Conservation (phyloP, 2,329 filamentous ascomycete species). For the Nigrograna mackinnonii region DNA sequence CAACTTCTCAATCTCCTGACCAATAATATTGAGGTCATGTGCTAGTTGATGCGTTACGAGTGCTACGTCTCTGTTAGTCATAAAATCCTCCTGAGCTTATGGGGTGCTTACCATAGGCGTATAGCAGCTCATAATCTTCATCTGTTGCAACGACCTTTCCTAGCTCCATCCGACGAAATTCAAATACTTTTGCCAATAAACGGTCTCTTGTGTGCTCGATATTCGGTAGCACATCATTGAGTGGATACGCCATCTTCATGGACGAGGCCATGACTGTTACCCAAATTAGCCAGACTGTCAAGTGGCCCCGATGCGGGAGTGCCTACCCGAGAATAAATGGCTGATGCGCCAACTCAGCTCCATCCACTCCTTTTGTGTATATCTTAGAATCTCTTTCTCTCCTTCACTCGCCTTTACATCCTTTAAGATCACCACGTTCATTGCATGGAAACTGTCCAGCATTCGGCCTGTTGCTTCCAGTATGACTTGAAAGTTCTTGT, state of each 20-base stretch:
- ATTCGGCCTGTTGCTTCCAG: conserved; percentile 80
- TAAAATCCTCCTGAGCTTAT: background rate
- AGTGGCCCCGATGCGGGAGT: conserved; percentile 10
- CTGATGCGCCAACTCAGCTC: conserved; percentile 87
- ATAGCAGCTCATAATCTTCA: conserved; percentile 86
- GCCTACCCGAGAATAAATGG: conserved; percentile 71
- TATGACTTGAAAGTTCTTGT: conserved; percentile 71
- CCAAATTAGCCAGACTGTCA: background rate
- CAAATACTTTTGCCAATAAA: conserved; percentile 83
- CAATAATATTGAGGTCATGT: conserved; percentile 57
- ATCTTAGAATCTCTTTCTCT: conserved; percentile 78
- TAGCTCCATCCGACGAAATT: conserved; percentile 74
- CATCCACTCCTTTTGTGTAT: conserved; percentile 77
- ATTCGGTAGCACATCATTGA: conserved; percentile 86
- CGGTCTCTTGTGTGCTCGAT: conserved; percentile 80
- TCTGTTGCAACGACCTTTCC: conserved; percentile 60
- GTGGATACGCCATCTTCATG: conserved; percentile 90
- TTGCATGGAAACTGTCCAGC: conserved; percentile 92
- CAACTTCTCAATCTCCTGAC: conserved; percentile 59
- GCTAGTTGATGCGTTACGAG: conserved; percentile 65
- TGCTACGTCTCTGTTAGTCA: conserved; percentile 44
- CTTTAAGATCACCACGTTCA: conserved; percentile 89
- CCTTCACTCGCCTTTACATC: conserved; percentile 75
- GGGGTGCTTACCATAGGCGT: conserved; percentile 73
- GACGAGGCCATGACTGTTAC: conserved; percentile 78